Evolutionary conservation across 2,329 filamentous ascomycete genomes (phyloP).

Genomic region (Pestalotiopsis sp.): DNA sequence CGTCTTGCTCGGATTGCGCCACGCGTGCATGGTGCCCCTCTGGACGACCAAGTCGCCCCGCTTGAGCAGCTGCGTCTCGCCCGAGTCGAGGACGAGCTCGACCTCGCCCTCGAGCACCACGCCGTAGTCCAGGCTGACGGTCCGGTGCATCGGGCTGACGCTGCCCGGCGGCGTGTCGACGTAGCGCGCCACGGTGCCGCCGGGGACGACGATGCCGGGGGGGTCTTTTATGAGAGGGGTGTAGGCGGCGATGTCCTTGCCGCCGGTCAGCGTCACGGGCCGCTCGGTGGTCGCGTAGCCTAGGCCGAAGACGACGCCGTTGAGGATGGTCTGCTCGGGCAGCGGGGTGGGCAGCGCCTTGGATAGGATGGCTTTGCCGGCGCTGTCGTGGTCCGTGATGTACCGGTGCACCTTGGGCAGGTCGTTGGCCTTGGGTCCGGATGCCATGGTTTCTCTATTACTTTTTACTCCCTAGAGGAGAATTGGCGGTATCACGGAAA

Average conservation of each 20-base stretch:
- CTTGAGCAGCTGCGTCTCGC: slow-evolving; percentile 41
- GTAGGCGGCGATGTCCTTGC: slow-evolving; percentile 49
- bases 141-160: slow-evolving; percentile 45
- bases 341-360: slow-evolving; percentile 23
- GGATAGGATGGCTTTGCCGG: slow-evolving; percentile 37
- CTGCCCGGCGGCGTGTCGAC: slow-evolving; percentile 47
- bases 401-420: slow-evolving; percentile 22
- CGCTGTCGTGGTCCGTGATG: slow-evolving; percentile 35
- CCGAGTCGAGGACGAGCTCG: slow-evolving; percentile 48
- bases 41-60: slow-evolving; percentile 51
- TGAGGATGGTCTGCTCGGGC: slow-evolving; percentile 22
- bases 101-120: slow-evolving; percentile 51
- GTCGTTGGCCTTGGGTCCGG: slow-evolving; percentile 19
- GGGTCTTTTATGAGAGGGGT: slow-evolving; percentile 41
- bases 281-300: slow-evolving; percentile 49
- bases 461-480: neutral
- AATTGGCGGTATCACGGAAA: neutral
- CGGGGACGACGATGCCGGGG: slow-evolving; percentile 50
- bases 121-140: slow-evolving; percentile 50
- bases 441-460: slow-evolving; percentile 1
- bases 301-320: slow-evolving; percentile 48
- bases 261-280: slow-evolving; percentile 45
- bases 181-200: slow-evolving; percentile 42
- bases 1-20: slow-evolving; percentile 35
- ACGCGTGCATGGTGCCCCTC: slow-evolving; percentile 45